A percentile compares a stretch with the other conserved stretches of the same genome.
Conservation (phyloP, 2,329 filamentous ascomycete species). For the Clonostachys rhizophaga region DNA sequence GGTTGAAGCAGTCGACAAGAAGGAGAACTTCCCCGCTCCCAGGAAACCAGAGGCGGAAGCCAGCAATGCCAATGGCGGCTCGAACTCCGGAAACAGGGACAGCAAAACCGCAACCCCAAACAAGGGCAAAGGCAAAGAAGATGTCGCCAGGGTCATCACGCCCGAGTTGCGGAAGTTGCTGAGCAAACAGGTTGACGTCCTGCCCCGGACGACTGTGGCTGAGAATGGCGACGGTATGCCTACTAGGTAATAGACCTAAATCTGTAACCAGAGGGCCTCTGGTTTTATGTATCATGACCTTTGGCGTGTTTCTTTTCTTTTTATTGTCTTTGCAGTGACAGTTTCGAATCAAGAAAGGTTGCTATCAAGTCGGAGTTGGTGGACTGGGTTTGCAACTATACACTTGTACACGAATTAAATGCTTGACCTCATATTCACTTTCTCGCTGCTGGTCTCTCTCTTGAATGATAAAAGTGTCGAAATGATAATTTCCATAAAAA, state of each 20-base stretch:
- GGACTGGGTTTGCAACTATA: too few species aligned
- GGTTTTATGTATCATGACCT: neutral
- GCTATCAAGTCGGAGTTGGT: too few species aligned
- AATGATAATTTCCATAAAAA: too few species aligned
- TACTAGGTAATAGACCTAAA: slow-evolving; percentile 10
- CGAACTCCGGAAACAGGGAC: slow-evolving; percentile 5
- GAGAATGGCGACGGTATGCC: slow-evolving; percentile 28
- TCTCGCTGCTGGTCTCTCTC: too few species aligned
- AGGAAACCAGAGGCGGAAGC: slow-evolving; percentile 9
- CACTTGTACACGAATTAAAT: too few species aligned
- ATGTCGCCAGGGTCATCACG: slow-evolving; percentile 38
- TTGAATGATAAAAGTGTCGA: too few species aligned
- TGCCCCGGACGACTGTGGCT: slow-evolving; percentile 28
- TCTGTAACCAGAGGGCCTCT: neutral
- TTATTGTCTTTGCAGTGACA: neutral
- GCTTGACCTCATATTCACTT: too few species aligned
- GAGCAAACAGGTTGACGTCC: slow-evolving; percentile 39
- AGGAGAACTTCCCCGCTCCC: slow-evolving; percentile 71
- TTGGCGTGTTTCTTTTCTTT: neutral
- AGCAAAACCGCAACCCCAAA: slow-evolving; percentile 4
- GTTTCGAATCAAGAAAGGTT: too few species aligned
- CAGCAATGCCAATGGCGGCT: neutral
- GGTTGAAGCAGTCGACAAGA: slow-evolving; percentile 89
- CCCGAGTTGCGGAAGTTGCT: slow-evolving; percentile 51
- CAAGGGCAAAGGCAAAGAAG: slow-evolving; percentile 26